Evolutionary conservation across 148 eudicot species (phyloP), one percentile per base, ranked within the genome.

Genomic region (Camellia granthamiana): DNA sequence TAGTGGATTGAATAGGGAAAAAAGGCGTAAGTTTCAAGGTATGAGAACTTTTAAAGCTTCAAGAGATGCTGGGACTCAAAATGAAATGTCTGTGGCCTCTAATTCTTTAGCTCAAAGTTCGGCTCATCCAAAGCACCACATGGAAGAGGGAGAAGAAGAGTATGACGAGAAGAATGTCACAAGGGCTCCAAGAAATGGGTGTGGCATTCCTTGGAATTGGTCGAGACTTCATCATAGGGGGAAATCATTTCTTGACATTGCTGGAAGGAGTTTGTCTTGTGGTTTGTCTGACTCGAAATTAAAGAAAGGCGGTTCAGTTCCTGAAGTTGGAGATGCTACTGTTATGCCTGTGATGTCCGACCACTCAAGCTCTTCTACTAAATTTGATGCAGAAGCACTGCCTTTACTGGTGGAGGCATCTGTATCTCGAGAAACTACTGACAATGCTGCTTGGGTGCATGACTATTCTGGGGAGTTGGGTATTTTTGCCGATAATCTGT

Each of bases 391-490:
- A 15, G 94, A 95, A 84, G 97, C 90, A 59, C 78, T 88, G 79
- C 99, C 99, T 76, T 80, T 96, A 42, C 82, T 95, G 21, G 84
- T 91, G 65, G 97, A 96, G 69, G 93, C 90, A 72, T 92, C 84
- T 63, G 91, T 85, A 52, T 92, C 98, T 54, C 90, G 78, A 49
- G 91, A 85, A 61, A 90, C 92, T 81, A 81, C 87, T 3, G 92
- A 87, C 12, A 88, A 90, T 88, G 89, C 88, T 78, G 91, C 88
- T 74, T 96, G 98, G 97, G 85, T 89, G 62, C 97, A 93, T 80
- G 98, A 93, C 85, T 93, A 96, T 83, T 96, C 97, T 16, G 99
- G 98, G 72, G 99, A 96, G 86, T 84, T 96, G 8, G 99, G 99
- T 47, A 85, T 93, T 76, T 92, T 65, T 85, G 97, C 95, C 61